Percentiles rank a stretch among this genome's conserved stretches.
phyloP scores from a whole-genome alignment of 2,329 filamentous ascomycete species.

The Elsinoe arachidis region DNA sequence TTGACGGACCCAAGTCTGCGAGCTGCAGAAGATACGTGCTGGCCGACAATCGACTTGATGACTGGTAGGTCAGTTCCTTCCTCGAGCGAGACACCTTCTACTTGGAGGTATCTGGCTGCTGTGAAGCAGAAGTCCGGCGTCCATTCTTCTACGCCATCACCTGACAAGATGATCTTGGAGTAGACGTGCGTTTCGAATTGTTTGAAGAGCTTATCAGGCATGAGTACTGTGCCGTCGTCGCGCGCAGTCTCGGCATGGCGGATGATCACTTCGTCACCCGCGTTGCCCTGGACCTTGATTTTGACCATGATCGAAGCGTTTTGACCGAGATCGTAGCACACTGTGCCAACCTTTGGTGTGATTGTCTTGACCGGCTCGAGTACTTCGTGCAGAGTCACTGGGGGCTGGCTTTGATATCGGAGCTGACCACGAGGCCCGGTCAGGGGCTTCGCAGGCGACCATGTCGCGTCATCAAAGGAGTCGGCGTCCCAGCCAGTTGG shows the following conservation, averaged over 20 bases:
- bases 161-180: constrained; percentile 31
- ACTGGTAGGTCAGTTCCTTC: constrained; percentile 24
- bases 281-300: constrained; percentile 22
- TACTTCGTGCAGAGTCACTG: constrained; percentile 31
- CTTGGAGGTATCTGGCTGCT: constrained; percentile 34
- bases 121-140: constrained; percentile 37
- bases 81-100: constrained; percentile 31
- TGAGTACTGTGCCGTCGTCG: constrained; percentile 29
- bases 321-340: constrained; percentile 28
- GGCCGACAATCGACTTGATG: constrained; percentile 29
- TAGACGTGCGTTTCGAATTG: constrained; percentile 33
- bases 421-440: constrained; percentile 34
- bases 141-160: constrained; percentile 29
- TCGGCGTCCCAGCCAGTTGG: constrained; percentile 30
- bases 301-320: constrained; percentile 29
- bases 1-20: constrained; percentile 30
- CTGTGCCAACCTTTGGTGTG: constrained; percentile 20
- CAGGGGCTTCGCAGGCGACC: constrained; percentile 30
- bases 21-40: constrained; percentile 34
- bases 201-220: constrained; percentile 35
- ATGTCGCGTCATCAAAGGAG: constrained; percentile 25
- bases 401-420: constrained; percentile 34
- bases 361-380: constrained; percentile 25
- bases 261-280: constrained; percentile 25
- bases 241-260: constrained; percentile 27